Base-by-base conservation (phyloP, 1,139 yeast species). In the Pichia sp. region DNA sequence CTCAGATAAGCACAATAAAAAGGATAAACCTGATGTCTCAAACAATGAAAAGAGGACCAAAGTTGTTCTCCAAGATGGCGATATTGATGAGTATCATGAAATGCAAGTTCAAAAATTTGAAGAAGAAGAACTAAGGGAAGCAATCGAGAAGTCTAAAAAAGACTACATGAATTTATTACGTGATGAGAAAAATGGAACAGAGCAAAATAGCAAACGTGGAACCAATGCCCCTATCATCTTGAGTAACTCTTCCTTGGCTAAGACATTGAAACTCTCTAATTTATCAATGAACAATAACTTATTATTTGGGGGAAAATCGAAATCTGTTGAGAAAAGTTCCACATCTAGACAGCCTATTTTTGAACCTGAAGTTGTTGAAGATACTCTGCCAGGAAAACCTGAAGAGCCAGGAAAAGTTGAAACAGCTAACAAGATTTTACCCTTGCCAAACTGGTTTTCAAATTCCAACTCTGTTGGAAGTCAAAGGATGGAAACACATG, bases 141-240 rank as follows among this genome's bases (percentile, higher is more conserved):
- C 78, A 0, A 66, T 75, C 29, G 74, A 71, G 46, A 55, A 59
- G 40, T 72, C 78, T 0, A 73, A 69, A 48, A 40, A 44, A 38
- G 65, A 62, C 28, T 60, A 60, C 39, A 35, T 52, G 23, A 44
- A 45, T 4, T 41, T 51, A 42, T 44, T 47, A 34, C 39, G 46
- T 16, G 48, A 46, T 27, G 59, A 54, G 37, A 44, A 40, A 11
- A 28, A 36, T 4, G 48, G 43, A 4, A 16, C 2, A 10, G n/a
- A 26, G 3, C 11, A 40, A 16, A 38, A 38, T 4, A 38, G 44
- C 10, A 29, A 33, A 4, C 34, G 38, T 3, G 40, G 38, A 10
- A 45, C 47, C 23, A 52, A 50, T 11, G 52, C 55, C 2, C 63
- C 62, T 3, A 47, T 59, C 16, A 52, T 58, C 42, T 47, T 55